Base-by-base conservation (phyloP, 345 rosid genomes). In the Rhizophora mangle region DNA sequence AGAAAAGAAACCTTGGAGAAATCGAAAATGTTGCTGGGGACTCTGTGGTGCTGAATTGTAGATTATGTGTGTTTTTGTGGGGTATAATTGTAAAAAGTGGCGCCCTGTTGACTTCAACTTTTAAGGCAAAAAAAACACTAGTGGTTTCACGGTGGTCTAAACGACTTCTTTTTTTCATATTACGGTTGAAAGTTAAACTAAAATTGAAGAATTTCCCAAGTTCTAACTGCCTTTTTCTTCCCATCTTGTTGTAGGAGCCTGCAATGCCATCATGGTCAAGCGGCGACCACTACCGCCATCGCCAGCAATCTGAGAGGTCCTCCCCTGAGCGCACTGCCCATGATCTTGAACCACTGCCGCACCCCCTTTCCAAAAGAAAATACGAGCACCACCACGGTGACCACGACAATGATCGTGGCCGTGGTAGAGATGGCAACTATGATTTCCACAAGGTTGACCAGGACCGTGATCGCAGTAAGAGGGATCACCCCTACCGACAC, bases 291-390 rank as follows among this genome's bases (percentile, higher is more conserved):
- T 19, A 39, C 47, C 47, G 2, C 71, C 85, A 75, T 64, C 85
- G 87, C 16, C 82, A 76, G 53, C 82, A 85, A 56, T 61, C 87
- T 1, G 89, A 87, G 72, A 83, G 86, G 71, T 47, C 77, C 6
- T 77, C 97, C 0, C 87, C 81, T 4, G 84, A 77, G 4, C 90
- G 75, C 13, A 64, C 84, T 2, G 34, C 74, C 6, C 82, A 77
- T 19, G 82, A 79, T 64, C 70, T 67, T 24, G 80, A 68, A 27
- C 84, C 89, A 5, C 73, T 43, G 0, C 86, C 85, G 2, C 82
- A 83, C 0, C 91, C 49, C 49, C 18, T 86, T 10, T 75, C 81
- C 56, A 91, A 87, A 73, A 81, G 96, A 60, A 91, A 87, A 69
- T 57, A 92, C 3, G 89, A 81, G 16, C 85, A 79, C 24, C 74